A percentile compares a stretch with the other conserved stretches of the same genome.
Conservation (phyloP, 1,284 basidiomycete species). For the Ceraceosorus guamensis region DNA sequence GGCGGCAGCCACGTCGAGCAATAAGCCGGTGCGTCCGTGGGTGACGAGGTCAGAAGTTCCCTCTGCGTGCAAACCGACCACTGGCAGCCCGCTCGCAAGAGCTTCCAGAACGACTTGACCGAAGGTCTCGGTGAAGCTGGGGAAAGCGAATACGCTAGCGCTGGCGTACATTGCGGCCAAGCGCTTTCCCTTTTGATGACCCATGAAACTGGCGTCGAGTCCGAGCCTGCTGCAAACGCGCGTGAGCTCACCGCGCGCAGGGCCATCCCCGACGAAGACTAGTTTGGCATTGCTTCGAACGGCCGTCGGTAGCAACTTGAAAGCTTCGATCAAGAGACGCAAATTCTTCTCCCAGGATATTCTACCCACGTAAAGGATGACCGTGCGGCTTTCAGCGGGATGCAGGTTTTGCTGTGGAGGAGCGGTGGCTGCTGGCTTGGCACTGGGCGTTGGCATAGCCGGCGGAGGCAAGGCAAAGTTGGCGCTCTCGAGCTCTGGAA, state of each 20-base stretch:
- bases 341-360: constrained; percentile 59
- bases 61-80: constrained; percentile 57
- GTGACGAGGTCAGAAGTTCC: constrained; percentile 57
- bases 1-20: constrained; percentile 39
- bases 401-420: constrained; percentile 2
- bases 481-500: constrained; percentile 26
- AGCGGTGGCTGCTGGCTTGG: constrained; percentile 2
- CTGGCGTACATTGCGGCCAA: constrained; percentile 52
- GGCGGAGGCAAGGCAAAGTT: constrained; percentile 35
- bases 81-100: constrained; percentile 56
- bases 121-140: constrained; percentile 56
- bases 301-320: constrained; percentile 45
- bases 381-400: constrained; percentile 31
- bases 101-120: constrained; percentile 58
- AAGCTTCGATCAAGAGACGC: constrained; percentile 55
- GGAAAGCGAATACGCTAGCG: constrained; percentile 57
- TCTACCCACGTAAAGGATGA: constrained; percentile 50
- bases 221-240: constrained; percentile 50
- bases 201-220: constrained; percentile 55
- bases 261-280: constrained; percentile 57
- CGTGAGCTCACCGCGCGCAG: constrained; percentile 53
- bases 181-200: constrained; percentile 50
- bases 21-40: constrained; percentile 52
- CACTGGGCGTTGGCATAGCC: constrained; percentile 7
- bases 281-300: constrained; percentile 50